These are phyloP conservation scores for Phytophthora agathidicida DNA, from an alignment of 352 stramenopile genomes.

Conservation along the genomic window DNA sequence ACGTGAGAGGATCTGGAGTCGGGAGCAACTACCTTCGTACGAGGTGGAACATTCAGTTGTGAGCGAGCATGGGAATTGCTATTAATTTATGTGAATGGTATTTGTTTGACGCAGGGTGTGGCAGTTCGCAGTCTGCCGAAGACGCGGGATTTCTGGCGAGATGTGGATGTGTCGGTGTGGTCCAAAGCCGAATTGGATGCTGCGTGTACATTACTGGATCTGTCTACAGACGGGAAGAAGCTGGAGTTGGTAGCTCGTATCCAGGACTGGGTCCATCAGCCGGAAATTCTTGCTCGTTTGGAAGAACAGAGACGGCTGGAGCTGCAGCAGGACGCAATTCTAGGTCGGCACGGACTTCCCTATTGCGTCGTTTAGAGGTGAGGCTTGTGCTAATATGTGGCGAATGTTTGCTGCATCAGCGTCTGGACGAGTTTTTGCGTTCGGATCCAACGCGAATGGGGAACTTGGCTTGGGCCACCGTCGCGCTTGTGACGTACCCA, in stretches of 20 bases:
- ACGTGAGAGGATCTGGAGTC: slow-evolving; percentile 61
- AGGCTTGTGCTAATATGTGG: neutral
- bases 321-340: slow-evolving; percentile 45
- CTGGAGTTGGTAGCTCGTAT: slow-evolving; percentile 64
- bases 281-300: slow-evolving; percentile 44
- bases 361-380: no score
- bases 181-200: slow-evolving; percentile 60
- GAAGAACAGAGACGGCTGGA: slow-evolving; percentile 43
- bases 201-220: slow-evolving; percentile 62
- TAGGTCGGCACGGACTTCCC: slow-evolving; percentile 33
- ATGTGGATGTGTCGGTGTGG: slow-evolving; percentile 57
- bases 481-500: slow-evolving; percentile 32
- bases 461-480: slow-evolving; percentile 70
- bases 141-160: slow-evolving; percentile 60
- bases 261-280: slow-evolving; percentile 76
- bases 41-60: slow-evolving; percentile 33
- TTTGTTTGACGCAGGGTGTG: slow-evolving; percentile 30
- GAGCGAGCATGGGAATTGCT: neutral
- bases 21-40: slow-evolving; percentile 42
- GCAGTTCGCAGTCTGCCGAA: slow-evolving; percentile 67
- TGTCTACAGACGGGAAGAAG: slow-evolving; percentile 59
- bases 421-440: slow-evolving; percentile 69
- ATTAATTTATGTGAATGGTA: neutral
- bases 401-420: slow-evolving; percentile 23
- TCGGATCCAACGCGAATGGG: slow-evolving; percentile 67